A percentile compares a stretch with the other conserved stretches of the same genome.
Conservation (phyloP, 1,139 yeast genomes). For the Starmera stellimalicola region DNA sequence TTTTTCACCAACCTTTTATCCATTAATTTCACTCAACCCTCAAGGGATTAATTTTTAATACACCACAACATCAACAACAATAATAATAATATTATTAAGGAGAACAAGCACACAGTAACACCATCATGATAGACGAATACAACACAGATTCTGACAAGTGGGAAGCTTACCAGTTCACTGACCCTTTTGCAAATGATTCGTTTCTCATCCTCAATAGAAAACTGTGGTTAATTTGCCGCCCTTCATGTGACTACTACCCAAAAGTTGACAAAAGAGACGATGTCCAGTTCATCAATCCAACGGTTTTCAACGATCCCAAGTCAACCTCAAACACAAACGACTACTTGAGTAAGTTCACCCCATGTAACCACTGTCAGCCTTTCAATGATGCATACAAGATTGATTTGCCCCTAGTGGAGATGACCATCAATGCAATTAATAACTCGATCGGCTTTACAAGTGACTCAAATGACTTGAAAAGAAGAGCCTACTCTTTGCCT, state of each 20-base stretch:
- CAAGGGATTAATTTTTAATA: no score
- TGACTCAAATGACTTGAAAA: constrained; percentile 21
- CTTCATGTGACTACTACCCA: constrained; percentile 52
- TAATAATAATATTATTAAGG: no score
- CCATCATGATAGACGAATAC: constrained; percentile 20
- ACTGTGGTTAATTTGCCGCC: constrained; percentile 44
- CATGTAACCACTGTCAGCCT: constrained; percentile 48
- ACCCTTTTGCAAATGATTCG: constrained; percentile 54
- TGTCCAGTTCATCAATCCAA: constrained; percentile 32
- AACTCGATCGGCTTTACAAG: constrained; percentile 47
- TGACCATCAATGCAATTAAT: constrained; percentile 53
- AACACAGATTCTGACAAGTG: constrained; percentile 40
- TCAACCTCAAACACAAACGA: constrained; percentile 28
- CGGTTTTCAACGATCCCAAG: background rate
- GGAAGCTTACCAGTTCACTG: constrained; percentile 60
- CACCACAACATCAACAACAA: no score
- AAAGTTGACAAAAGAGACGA: constrained; percentile 31
- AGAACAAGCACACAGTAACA: no score
- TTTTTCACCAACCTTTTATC: no score
- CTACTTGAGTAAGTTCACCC: constrained; percentile 30
- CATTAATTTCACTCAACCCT: no score
- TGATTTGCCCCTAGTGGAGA: constrained; percentile 42
- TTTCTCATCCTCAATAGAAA: constrained; percentile 43
- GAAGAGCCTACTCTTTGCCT: constrained; percentile 16
- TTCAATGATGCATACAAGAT: constrained; percentile 20